A percentile compares a stretch with the other conserved stretches of the same genome.
Evolutionary conservation across 805 yeast species (phyloP).

Genomic region (Nakazawaea wyomingensis): DNA sequence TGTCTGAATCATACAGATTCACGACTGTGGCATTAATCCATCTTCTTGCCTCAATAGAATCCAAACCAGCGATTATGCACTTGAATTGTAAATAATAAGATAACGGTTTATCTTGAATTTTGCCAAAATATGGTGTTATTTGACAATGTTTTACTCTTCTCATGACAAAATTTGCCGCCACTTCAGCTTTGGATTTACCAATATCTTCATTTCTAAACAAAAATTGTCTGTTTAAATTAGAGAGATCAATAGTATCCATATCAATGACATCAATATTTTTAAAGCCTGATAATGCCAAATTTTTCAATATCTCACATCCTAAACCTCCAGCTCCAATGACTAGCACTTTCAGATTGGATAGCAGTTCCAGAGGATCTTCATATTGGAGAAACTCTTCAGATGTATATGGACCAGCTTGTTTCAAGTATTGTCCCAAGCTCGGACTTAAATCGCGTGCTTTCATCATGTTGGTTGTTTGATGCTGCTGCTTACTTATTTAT

Average conservation of each 20-base stretch:
- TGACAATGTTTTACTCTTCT: constrained; percentile 35
- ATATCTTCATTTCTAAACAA: constrained; percentile 57
- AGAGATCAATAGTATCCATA: constrained; percentile 79
- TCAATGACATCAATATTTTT: constrained; percentile 62
- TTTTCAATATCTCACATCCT: constrained; percentile 76
- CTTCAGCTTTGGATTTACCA: constrained; percentile 61
- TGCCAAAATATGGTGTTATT: constrained; percentile 57
- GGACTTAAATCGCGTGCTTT: not conserved
- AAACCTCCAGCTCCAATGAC: constrained; percentile 80
- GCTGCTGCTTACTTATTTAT: too few relatives aligned
- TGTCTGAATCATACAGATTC: constrained; percentile 50
- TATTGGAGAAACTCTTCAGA: constrained; percentile 4
- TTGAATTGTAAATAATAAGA: constrained; percentile 65
- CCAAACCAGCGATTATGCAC: constrained; percentile 81
- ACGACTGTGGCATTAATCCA: constrained; percentile 78
- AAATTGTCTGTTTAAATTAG: constrained; percentile 73
- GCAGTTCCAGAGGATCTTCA: constrained; percentile 11
- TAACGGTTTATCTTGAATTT: constrained; percentile 57
- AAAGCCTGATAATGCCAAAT: constrained; percentile 68
- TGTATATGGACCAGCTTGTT: constrained; percentile 6
- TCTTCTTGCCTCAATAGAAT: constrained; percentile 82
- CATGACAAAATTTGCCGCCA: constrained; percentile 55
- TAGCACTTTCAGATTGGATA: constrained; percentile 24
- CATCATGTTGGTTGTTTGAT: not conserved
- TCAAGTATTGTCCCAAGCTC: constrained; percentile 7